Percentiles rank a stretch among this genome's conserved stretches.
Conservation (phyloP, 345 rosid genomes). For the Camelina hispida region DNA sequence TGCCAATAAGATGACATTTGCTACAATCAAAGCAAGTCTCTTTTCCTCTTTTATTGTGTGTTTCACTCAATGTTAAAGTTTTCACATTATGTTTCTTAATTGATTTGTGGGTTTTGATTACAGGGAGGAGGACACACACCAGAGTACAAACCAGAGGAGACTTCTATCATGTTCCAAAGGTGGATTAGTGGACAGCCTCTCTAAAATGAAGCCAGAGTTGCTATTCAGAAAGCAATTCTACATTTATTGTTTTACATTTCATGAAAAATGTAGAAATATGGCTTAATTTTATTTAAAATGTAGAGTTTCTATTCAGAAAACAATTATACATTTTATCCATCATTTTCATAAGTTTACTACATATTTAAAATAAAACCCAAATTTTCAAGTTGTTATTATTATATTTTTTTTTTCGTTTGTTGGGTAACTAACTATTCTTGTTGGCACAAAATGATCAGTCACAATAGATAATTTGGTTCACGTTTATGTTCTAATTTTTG, state of each 20-base stretch:
- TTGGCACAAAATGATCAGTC: not conserved
- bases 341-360: too few relatives aligned
- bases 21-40: slow-evolving; percentile 64
- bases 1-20: slow-evolving; percentile 70
- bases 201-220: slow-evolving; percentile 14
- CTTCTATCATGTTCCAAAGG: slow-evolving; percentile 52
- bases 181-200: slow-evolving; percentile 41
- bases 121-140: slow-evolving; percentile 83
- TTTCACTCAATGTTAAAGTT: slow-evolving; percentile 6
- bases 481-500: slow-evolving; percentile 8
- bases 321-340: too few relatives aligned
- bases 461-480: not conserved
- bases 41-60: not conserved
- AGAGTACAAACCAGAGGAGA: slow-evolving; percentile 59
- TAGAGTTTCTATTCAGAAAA: too few relatives aligned
- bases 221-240: not conserved
- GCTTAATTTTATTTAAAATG: too few relatives aligned
- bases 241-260: too few relatives aligned
- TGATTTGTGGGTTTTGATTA: not conserved
- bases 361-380: too few relatives aligned
- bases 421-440: too few relatives aligned
- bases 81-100: slow-evolving; percentile 3
- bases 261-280: too few relatives aligned
- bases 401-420: too few relatives aligned
- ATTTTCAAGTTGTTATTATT: too few relatives aligned